phyloP scores from a whole-genome alignment of 176 grass and related monocot genomes.

The Avena eriantha region DNA sequence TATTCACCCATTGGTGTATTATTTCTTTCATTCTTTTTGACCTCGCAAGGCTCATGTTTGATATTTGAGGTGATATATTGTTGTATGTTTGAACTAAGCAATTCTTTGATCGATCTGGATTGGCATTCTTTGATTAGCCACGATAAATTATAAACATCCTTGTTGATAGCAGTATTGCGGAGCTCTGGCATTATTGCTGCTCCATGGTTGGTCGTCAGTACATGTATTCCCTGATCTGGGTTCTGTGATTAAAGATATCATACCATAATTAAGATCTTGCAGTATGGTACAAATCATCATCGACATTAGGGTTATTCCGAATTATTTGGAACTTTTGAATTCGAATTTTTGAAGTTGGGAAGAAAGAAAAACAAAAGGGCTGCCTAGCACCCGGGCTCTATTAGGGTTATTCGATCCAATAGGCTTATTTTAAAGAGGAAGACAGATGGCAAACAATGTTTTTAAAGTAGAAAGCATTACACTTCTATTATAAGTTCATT shows the following conservation, averaged over 20 bases:
- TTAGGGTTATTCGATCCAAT: too few species aligned
- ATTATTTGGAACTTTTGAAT: too few species aligned
- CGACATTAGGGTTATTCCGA: too few species aligned
- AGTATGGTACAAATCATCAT: background rate
- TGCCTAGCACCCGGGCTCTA: too few species aligned
- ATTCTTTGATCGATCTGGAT: constrained; percentile 4
- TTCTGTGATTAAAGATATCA: background rate
- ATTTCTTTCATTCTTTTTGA: constrained; percentile 47
- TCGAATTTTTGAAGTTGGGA: too few species aligned
- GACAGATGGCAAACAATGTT: too few species aligned
- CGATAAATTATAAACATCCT: background rate
- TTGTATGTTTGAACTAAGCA: background rate
- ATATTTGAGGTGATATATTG: background rate
- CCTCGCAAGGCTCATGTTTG: background rate
- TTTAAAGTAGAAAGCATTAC: too few species aligned
- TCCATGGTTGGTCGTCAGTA: too few species aligned
- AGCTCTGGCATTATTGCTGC: too few species aligned
- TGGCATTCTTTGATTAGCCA: constrained; percentile 15
- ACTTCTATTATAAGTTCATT: too few species aligned
- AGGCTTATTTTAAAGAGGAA: too few species aligned
- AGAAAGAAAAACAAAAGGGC: too few species aligned
- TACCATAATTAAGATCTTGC: background rate
- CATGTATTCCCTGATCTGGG: background rate
- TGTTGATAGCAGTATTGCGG: constrained; percentile 35
- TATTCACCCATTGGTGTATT: constrained; percentile 46